Base-by-base conservation (phyloP, 1,284 basidiomycete species). In the Caloboletus firmus region DNA sequence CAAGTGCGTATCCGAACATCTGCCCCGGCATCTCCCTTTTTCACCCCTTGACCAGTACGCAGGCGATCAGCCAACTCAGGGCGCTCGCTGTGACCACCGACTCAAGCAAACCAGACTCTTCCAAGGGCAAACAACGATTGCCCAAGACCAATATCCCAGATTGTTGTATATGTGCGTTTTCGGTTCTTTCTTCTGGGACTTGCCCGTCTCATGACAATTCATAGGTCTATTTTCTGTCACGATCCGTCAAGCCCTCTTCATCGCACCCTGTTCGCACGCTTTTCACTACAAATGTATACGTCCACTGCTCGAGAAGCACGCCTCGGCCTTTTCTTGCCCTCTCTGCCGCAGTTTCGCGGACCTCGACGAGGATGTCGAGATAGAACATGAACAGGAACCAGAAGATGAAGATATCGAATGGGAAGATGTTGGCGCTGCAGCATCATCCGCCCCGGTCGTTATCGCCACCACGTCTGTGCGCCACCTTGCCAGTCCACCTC, bases 271-370 rank as follows among this genome's bases (percentile, higher is more conserved):
- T 72, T 96, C 93, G 7, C 96, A 98, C 73, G 89, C 95, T 0
- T 98, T 97, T 78, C 96, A 98, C 74, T 98, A 92, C 83, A 98
- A 98, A 73, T 99, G 97, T 73, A 96, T 99, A 61, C 85, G 94
- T 0, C 95, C 95, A 0, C 78, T 98, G 17, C 80, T 99, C 41
- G 82, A 90, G 62, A 73, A 82, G 35, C 95, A 98, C 72, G 86
- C 96, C 64, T 93, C 96, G 0, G 91, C 93, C 4, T 99, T 99
- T 74, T 92, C 87, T 8, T 99, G 96, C 65, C 97, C 96, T 0
- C 83, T 99, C 9, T 99, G 96, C 72, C 79, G 91, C 42, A 92
- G 91, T 0, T 97, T 92, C 68, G 94, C 94, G 12, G 92, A 98
- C 68, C 81, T 99, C 13, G 95, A 98, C 50, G 95, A 95, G 55